Evolutionary conservation across 2,329 filamentous ascomycete species (phyloP), one percentile per base, ranked within the genome.

Genomic region (Cyclaneusma minus): DNA sequence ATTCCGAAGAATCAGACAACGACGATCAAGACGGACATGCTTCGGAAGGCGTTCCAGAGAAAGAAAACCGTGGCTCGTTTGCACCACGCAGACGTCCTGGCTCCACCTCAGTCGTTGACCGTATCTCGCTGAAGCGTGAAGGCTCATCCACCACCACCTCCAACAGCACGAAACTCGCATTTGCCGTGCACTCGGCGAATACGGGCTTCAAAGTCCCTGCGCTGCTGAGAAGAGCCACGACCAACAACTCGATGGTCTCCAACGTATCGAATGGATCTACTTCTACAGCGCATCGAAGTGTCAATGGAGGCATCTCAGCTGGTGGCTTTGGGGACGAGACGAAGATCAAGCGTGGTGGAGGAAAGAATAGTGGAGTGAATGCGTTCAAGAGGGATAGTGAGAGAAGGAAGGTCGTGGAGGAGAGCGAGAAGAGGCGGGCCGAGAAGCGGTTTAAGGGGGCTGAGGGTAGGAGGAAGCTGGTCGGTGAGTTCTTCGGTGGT

Each of bases 191-290:
- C 5, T 41, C 51, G 3, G 38, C 49, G 31, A 35, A 45, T 7
- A 41, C 45, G 3, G 54, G 56, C 0, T 80, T 82, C 62, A 73
- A 68, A 39, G 67, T 80, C 2, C 80, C 81, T 0, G 62, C 67
- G 1, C 59, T 89, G 12, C 62, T 89, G 11, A 68, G 80, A 14
- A 66, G 78, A 16, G 78, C 79, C 4, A 87, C 80, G 1, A 76
- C 74, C 8, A 74, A 73, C 14, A 50, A 64, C 10, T 61, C 54
- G 25, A 34, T 50, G 8, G 28, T 42, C 3, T 47, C 45, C 17
- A n/a, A n/a, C n/a, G n/a, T n/a, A n/a, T n/a, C n/a, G n/a, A n/a
- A n/a, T n/a, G n/a, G n/a, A n/a, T 44, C 47, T 6, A 49, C 49
- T 4, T 42, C 45, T 21, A 45, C 47, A n/a, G 47, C 45, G 1